Conservation (phyloP, 345 rosid species). For the Jatropha curcas region DNA sequence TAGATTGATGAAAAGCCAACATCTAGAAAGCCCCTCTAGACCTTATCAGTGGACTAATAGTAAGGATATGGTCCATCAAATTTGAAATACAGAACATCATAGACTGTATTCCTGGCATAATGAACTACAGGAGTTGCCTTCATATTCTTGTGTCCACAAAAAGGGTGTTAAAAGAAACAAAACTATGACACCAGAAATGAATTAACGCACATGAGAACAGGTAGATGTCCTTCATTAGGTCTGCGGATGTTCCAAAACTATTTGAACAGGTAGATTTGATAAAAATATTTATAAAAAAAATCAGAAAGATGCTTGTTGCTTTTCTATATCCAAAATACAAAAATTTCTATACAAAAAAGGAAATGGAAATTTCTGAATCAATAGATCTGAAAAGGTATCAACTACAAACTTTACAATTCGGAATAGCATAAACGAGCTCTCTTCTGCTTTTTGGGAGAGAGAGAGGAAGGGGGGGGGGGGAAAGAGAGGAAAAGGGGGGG, state of each 20-base stretch:
- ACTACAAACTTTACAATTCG: background rate
- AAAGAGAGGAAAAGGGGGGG: too few relatives aligned
- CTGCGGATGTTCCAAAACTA: background rate
- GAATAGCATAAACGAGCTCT: background rate
- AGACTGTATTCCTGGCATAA: background rate
- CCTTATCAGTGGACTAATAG: background rate
- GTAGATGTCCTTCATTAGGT: background rate
- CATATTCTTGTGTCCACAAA: background rate
- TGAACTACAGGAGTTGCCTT: background rate
- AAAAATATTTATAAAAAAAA: background rate
- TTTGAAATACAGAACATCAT: background rate
- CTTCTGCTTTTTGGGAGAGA: slow-evolving; percentile 1
- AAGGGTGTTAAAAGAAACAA: background rate
- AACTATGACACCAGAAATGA: background rate
- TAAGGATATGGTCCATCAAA: background rate
- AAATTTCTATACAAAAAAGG: background rate
- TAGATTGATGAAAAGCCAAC: background rate
- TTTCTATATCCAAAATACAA: background rate
- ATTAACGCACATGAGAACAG: background rate
- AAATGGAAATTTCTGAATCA: background rate
- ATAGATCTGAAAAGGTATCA: background rate
- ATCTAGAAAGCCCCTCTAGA: background rate
- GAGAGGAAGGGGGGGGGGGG: too few relatives aligned
- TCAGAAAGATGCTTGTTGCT: background rate
- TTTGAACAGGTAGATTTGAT: background rate